phyloP scores from a whole-genome alignment of 768 basidiomycete genomes.

The Dentipellis sp. region DNA sequence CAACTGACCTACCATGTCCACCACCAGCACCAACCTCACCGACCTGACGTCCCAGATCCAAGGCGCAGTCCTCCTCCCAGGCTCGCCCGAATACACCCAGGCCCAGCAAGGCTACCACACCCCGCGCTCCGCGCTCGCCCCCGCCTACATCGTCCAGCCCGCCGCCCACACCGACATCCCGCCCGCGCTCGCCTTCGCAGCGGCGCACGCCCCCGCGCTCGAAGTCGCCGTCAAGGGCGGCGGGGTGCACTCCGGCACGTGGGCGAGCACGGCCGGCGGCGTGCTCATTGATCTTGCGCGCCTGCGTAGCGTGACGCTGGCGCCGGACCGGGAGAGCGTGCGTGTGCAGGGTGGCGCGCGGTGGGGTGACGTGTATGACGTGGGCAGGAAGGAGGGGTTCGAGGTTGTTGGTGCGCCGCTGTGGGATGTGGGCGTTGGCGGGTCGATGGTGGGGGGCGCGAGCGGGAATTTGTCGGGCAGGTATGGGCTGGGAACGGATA shows the following conservation, averaged over 20 bases:
- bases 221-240: slow-evolving; percentile 22
- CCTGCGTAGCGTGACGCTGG: slow-evolving; percentile 19
- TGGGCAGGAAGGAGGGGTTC: slow-evolving; percentile 10
- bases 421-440: slow-evolving; percentile 17
- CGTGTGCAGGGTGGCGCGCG: slow-evolving; percentile 23
- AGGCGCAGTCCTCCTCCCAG: neutral
- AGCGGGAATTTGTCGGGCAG: slow-evolving; percentile 12
- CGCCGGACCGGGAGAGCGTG: slow-evolving; percentile 18
- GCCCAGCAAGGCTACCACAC: slow-evolving; percentile 14
- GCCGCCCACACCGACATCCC: slow-evolving; percentile 11
- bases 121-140: slow-evolving; percentile 10
- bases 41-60: too few species aligned
- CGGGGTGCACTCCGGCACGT: slow-evolving; percentile 22
- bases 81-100: slow-evolving; percentile 5
- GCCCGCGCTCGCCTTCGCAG: slow-evolving; percentile 9
- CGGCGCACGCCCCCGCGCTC: slow-evolving; percentile 6
- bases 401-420: slow-evolving; percentile 15
- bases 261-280: slow-evolving; percentile 23
- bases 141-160: slow-evolving; percentile 13
- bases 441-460: slow-evolving; percentile 18
- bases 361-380: slow-evolving; percentile 19
- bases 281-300: slow-evolving; percentile 25
- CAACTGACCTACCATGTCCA: neutral
- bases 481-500: slow-evolving; percentile 36
- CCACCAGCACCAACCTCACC: neutral